These are phyloP conservation scores for Nadsonia fulvescens DNA, from an alignment of 805 yeast species.

Conservation along the genomic window DNA sequence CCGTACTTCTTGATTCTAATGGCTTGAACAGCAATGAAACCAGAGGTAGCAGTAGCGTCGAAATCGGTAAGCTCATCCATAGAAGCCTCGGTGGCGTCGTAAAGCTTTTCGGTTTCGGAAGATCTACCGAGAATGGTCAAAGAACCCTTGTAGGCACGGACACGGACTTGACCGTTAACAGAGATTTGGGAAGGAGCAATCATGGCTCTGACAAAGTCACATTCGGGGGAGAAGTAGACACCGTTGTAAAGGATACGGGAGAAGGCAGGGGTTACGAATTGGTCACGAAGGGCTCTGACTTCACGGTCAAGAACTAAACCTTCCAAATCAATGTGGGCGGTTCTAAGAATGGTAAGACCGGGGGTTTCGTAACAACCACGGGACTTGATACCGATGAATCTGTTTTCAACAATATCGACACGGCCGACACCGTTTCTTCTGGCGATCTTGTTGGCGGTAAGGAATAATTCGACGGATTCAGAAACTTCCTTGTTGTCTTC, in stretches of 20 bases:
- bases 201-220: constrained; percentile 68
- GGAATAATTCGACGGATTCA: constrained; percentile 81
- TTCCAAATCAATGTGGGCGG: constrained; percentile 89
- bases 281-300: constrained; percentile 92
- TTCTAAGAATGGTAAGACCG: constrained; percentile 85
- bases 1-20: constrained; percentile 98
- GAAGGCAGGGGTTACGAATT: constrained; percentile 83
- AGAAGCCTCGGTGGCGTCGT: constrained; percentile 94
- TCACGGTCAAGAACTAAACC: constrained; percentile 95
- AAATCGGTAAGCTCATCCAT: constrained; percentile 99
- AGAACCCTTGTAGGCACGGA: constrained; percentile 82
- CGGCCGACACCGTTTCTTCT: constrained; percentile 99
- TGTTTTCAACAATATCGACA: constrained; percentile 96
- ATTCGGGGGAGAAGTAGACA: constrained; percentile 95
- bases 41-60: constrained; percentile 91
- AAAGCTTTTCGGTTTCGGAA: constrained; percentile 86
- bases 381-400: constrained; percentile 96
- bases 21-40: constrained; percentile 95
- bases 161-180: constrained; percentile 93
- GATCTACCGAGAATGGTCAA: constrained; percentile 79
- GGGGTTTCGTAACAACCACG: constrained; percentile 99
- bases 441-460: constrained; percentile 84
- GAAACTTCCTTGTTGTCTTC: constrained; percentile 44
- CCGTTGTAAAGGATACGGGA: constrained; percentile 89
- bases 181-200: constrained; percentile 87